phyloP scores from a whole-genome alignment of 2,329 filamentous ascomycete genomes.

The Davidsoniella virescens region DNA sequence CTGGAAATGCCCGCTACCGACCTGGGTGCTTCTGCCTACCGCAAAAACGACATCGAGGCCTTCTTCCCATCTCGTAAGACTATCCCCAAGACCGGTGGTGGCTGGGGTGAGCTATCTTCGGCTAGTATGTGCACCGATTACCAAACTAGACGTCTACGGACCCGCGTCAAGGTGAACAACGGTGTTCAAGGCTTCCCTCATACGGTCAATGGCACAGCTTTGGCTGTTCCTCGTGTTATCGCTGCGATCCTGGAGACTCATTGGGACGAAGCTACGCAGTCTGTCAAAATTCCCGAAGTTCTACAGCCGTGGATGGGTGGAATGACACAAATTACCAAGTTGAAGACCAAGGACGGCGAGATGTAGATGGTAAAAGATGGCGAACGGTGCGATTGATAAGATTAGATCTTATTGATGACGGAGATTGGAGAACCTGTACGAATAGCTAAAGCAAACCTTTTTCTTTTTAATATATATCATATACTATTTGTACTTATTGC shows the following conservation, averaged over 20 bases:
- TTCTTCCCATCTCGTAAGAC: conserved; percentile 69
- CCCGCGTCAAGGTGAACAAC: conserved; percentile 56
- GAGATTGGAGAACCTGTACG: neutral
- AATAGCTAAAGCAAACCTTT: neutral
- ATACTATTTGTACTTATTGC: no score
- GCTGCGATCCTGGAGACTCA: conserved; percentile 82
- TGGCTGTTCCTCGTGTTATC: conserved; percentile 78
- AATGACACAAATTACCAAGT: conserved; percentile 42
- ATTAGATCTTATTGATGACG: neutral
- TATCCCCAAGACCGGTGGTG: conserved; percentile 31
- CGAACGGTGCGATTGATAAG: no score
- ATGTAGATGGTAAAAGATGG: neutral
- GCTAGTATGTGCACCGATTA: conserved; percentile 90
- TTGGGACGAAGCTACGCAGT: conserved; percentile 55
- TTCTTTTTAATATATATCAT: no score
- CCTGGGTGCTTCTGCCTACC: conserved; percentile 70
- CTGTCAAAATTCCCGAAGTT: conserved; percentile 62
- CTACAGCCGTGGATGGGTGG: conserved; percentile 76
- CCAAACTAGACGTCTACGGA: conserved; percentile 68
- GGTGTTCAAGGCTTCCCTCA: conserved; percentile 58
- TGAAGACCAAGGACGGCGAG: neutral
- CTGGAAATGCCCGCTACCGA: conserved; percentile 85
- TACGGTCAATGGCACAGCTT: conserved; percentile 85
- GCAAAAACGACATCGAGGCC: conserved; percentile 88
- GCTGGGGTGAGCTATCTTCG: conserved; percentile 89